A percentile compares a stretch with the other conserved stretches of the same genome.
phyloP scores from a whole-genome alignment of 176 grass and related monocot genomes.

The Carex pumila region DNA sequence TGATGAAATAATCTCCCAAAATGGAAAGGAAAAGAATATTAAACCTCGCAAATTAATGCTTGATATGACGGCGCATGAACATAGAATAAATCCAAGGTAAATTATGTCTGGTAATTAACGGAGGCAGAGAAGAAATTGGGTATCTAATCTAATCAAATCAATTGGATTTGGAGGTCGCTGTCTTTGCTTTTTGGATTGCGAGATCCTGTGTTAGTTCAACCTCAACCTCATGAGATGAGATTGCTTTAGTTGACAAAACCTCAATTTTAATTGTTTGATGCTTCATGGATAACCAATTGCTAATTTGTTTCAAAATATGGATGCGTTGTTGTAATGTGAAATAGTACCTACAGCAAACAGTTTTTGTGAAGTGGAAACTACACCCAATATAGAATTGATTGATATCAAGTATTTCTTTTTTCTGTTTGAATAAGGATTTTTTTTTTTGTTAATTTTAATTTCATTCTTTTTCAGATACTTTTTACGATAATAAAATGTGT shows the following conservation, averaged over 20 bases:
- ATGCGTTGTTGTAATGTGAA: neutral
- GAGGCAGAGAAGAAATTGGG: neutral
- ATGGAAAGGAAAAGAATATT: neutral
- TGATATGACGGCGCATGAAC: neutral
- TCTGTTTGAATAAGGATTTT: too few species aligned
- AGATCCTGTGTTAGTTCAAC: neutral
- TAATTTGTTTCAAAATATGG: neutral
- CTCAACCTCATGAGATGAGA: neutral
- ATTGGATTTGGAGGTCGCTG: neutral
- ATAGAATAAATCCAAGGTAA: neutral
- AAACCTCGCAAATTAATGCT: neutral
- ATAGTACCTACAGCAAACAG: neutral
- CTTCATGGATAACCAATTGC: neutral
- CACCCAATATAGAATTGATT: neutral
- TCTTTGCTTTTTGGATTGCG: neutral
- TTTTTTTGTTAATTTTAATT: too few species aligned
- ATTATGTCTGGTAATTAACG: neutral
- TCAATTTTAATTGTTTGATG: neutral
- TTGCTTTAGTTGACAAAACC: neutral
- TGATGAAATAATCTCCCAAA: neutral
- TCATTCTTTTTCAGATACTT: too few species aligned
- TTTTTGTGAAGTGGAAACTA: slow-evolving; percentile 8
- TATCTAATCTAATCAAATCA: neutral
- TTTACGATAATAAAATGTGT: too few species aligned
- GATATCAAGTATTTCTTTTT: neutral